phyloP scores from a whole-genome alignment of 2,329 filamentous ascomycete genomes.

The Sporothrix dimorphospora region DNA sequence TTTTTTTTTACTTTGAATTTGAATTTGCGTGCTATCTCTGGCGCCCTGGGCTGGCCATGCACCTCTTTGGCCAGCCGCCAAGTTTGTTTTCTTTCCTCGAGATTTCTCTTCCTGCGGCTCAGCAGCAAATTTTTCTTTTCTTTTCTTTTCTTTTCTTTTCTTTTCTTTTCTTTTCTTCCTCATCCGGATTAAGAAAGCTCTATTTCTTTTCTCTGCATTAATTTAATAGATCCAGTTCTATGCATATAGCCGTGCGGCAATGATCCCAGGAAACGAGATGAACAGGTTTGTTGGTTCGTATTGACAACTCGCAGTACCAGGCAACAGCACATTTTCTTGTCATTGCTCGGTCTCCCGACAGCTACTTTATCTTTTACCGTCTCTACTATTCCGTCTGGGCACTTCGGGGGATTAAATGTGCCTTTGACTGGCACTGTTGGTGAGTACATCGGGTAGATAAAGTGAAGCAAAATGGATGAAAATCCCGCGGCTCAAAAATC shows the following conservation, averaged over 20 bases:
- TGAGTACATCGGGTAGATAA: background rate
- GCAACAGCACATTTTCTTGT: background rate
- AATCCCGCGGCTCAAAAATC: background rate
- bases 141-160: no score
- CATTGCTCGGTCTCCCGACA: no score
- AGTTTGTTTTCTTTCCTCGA: background rate
- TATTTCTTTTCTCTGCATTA: background rate
- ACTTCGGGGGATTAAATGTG: no score
- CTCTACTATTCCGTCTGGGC: background rate
- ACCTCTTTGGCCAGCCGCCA: conserved; percentile 5
- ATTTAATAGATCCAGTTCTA: background rate
- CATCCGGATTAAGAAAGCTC: no score
- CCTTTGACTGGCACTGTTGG: background rate
- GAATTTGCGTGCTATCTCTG: no score
- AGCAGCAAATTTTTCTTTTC: no score
- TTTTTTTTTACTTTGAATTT: no score
- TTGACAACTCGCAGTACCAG: background rate
- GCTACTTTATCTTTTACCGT: background rate
- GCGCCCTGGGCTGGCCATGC: background rate
- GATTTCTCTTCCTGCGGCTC: no score
- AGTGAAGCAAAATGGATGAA: background rate
- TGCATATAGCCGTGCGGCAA: background rate
- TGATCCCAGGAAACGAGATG: background rate
- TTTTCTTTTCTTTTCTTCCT: no score
- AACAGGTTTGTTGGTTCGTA: background rate